Conservation (phyloP, 148 eudicot species). For the Camellia granthamiana region DNA sequence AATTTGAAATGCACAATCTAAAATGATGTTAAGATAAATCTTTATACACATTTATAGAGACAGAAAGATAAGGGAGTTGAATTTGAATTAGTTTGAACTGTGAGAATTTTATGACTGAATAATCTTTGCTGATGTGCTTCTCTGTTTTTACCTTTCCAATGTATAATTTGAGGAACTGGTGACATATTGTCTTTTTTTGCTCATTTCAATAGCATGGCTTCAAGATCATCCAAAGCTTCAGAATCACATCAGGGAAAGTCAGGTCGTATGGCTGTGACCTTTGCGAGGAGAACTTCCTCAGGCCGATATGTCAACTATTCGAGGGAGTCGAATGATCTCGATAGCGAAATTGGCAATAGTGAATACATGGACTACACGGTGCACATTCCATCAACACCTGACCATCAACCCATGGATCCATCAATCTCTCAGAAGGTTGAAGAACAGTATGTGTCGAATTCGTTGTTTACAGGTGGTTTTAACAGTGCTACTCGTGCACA, state of each 20-base stretch:
- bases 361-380: conserved; percentile 78
- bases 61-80: background rate
- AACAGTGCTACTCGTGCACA: conserved; percentile 91
- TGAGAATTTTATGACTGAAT: background rate
- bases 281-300: conserved; percentile 74
- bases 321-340: conserved; percentile 61
- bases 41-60: background rate
- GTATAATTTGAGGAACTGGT: background rate
- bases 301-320: conserved; percentile 86
- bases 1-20: background rate
- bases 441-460: conserved; percentile 90
- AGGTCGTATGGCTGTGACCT: conserved; percentile 51
- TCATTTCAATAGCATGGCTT: conserved; percentile 20
- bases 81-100: background rate
- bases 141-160: background rate
- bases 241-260: conserved; percentile 36
- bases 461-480: conserved; percentile 84
- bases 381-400: conserved; percentile 89
- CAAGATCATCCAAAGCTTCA: conserved; percentile 28
- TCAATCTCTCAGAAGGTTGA: conserved; percentile 83
- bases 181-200: background rate
- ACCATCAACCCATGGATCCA: conserved; percentile 87
- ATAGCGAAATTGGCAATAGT: conserved; percentile 62
- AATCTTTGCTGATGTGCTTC: background rate
- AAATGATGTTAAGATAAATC: background rate